Percentiles rank a stretch among this genome's conserved stretches.
phyloP scores from a whole-genome alignment of 306 rosid genomes.

The Malus sieversii region DNA sequence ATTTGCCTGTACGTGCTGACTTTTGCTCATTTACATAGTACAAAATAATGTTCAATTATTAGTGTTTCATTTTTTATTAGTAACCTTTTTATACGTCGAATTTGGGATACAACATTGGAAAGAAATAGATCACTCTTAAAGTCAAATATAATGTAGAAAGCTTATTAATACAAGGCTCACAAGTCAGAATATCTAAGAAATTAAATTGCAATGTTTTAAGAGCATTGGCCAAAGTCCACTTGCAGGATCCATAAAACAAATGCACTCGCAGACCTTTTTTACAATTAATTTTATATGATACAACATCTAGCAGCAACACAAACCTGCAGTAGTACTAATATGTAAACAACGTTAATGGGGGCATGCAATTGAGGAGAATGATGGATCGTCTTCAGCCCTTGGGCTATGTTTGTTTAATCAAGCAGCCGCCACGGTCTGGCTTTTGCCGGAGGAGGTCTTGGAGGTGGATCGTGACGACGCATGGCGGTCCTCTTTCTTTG shows the following conservation, averaged over 20 bases:
- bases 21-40: too few relatives aligned
- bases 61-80: too few relatives aligned
- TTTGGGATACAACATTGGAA: too few relatives aligned
- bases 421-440: slow-evolving; percentile 33
- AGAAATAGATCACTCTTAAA: background rate
- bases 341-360: slow-evolving; percentile 1
- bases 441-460: slow-evolving; percentile 22
- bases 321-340: background rate
- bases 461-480: slow-evolving; percentile 14
- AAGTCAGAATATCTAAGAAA: background rate
- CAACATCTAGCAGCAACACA: background rate
- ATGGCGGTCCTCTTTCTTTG: slow-evolving; percentile 28
- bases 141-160: background rate
- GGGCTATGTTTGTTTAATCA: background rate
- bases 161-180: background rate
- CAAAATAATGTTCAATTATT: too few relatives aligned
- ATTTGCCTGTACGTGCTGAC: too few relatives aligned
- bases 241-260: slow-evolving; percentile 1
- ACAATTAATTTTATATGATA: slow-evolving; percentile 1
- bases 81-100: too few relatives aligned
- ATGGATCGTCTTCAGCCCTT: background rate
- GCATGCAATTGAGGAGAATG: background rate
- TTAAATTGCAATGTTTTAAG: background rate
- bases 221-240: slow-evolving; percentile 3
- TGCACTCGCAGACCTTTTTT: slow-evolving; percentile 5